Base-by-base conservation (phyloP, 208 protist genomes). In the Crithidia acanthocephali region DNA sequence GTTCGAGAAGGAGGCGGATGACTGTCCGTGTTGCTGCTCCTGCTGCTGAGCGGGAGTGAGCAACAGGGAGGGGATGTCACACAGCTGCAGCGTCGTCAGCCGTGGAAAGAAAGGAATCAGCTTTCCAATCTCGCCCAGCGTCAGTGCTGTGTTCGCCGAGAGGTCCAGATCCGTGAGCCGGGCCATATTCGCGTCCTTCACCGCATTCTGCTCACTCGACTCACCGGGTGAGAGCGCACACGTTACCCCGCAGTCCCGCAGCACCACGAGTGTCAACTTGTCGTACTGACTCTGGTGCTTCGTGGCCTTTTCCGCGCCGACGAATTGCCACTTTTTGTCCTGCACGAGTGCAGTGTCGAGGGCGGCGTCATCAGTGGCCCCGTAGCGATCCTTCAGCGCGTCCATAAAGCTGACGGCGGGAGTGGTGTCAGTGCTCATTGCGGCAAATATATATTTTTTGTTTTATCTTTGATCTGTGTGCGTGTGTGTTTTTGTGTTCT, bases 251-350 rank as follows among this genome's bases (percentile, higher is more conserved):
- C 76, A 80, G 52, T 80, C 53, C 22, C 81, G 83, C 33, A 97
- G 80, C 45, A 91, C 84, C 25, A 95, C 85, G 27, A 93, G 79
- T 6, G 82, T 62, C 13, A 97, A 81, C 1, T 62, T 53, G 61
- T 88, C 67, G 68, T 91, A 90, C 23, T 79, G 68, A 20, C 74
- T 75, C 73, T 97, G 92, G 62, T 82, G 79, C 52, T 44, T 42
- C 10, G 86, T 77, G 0, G 87, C 85, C 60, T 91, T 74, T 48
- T 93, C 87, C 74, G 91, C 92, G 23, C 92, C 92, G 0, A 97
- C 88, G 52, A 97, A 82, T 45, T 91, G 84, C 92, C 92, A 97
- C 52, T 80, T 91, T 30, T 89, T 88, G 67, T 90, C 37, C 27
- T 69, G 25, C 76, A 28, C 51, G 32, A 70, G 56, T 18, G 53